Evolutionary conservation across 2,329 filamentous ascomycete species (phyloP).

Genomic region (Cercospora sp.): DNA sequence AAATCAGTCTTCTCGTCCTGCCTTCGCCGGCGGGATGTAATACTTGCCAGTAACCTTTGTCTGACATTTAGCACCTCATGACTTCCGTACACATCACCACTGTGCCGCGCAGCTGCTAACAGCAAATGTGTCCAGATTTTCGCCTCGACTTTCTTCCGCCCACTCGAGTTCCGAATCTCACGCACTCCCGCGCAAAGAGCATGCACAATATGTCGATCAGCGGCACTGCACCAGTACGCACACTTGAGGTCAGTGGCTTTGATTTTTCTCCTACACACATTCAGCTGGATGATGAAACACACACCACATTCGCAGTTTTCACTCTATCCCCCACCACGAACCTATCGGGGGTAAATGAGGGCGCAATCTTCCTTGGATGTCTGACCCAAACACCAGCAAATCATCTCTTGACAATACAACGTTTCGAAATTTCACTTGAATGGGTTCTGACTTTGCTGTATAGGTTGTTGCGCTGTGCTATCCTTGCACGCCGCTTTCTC

Average conservation of each 20-base stretch:
- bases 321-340: constrained; percentile 56
- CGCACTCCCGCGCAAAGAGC: neutral
- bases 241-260: constrained; percentile 1
- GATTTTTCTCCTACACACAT: neutral
- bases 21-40: constrained; percentile 65
- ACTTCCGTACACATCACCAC: constrained; percentile 9
- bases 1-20: constrained; percentile 66
- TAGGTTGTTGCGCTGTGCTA: neutral
- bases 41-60: constrained; percentile 90
- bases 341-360: constrained; percentile 42
- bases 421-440: neutral
- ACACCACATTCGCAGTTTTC: constrained; percentile 85
- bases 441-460: constrained; percentile 4
- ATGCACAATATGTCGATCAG: neutral
- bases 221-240: neutral
- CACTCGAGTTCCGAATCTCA: neutral
- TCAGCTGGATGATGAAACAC: constrained; percentile 42
- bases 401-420: neutral
- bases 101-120: constrained; percentile 9
- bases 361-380: constrained; percentile 46
- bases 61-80: constrained; percentile 55
- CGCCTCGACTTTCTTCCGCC: neutral
- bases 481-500: neutral
- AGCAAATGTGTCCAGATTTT: neutral
- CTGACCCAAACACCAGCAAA: constrained; percentile 33